A percentile compares a stretch with the other conserved stretches of the same genome.
Evolutionary conservation across 164 flowering plant species (phyloP).

Genomic region (Stephania japonica): DNA sequence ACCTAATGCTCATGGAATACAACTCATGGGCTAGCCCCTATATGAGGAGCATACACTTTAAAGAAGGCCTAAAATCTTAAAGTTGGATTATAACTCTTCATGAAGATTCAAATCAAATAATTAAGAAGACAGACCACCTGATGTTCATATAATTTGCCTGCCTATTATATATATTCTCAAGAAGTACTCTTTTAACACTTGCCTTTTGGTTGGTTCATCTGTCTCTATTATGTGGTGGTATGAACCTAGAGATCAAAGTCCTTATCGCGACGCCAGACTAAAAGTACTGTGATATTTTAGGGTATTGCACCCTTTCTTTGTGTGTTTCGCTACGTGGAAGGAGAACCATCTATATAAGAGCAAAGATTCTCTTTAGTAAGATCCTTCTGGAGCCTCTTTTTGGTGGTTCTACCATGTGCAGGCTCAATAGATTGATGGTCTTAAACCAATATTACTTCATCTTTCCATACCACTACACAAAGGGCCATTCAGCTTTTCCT

Average conservation of each 20-base stretch:
- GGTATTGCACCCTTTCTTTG: neutral
- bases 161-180: neutral
- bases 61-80: slow-evolving; percentile 3
- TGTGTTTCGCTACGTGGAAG: slow-evolving; percentile 15
- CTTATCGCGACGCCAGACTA: slow-evolving; percentile 5
- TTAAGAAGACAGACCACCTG: neutral
- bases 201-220: neutral
- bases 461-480: slow-evolving; percentile 12
- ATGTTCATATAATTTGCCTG: neutral
- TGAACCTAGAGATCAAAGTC: slow-evolving; percentile 1
- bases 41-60: neutral
- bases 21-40: slow-evolving; percentile 15
- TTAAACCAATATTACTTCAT: neutral
- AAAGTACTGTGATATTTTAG: neutral
- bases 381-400: slow-evolving; percentile 11
- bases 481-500: neutral
- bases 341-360: slow-evolving; percentile 10
- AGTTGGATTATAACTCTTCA: neutral
- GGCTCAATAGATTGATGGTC: slow-evolving; percentile 10
- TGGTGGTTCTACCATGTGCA: slow-evolving; percentile 19
- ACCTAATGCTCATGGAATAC: slow-evolving; percentile 19
- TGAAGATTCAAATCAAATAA: slow-evolving; percentile 5
- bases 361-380: slow-evolving; percentile 4
- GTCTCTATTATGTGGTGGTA: neutral
- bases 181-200: neutral